Conservation (phyloP, 768 basidiomycete species). For the Xerocomellus intermedius region DNA sequence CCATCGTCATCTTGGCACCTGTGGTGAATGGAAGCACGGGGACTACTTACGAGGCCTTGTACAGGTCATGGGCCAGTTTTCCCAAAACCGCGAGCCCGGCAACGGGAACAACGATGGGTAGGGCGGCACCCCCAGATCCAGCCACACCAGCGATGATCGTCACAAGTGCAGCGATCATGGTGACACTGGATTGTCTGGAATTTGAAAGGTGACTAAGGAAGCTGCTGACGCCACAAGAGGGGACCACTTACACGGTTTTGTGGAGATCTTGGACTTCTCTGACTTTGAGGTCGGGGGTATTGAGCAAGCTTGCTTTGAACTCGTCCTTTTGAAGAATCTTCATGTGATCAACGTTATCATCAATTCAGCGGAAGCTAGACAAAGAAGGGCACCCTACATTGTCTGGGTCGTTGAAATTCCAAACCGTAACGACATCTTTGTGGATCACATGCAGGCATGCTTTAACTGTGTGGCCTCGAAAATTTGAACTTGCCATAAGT, state of each 20-base stretch:
- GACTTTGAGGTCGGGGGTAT: neutral
- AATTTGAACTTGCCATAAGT: neutral
- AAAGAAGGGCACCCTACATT: neutral
- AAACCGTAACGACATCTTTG: neutral
- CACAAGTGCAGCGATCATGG: neutral
- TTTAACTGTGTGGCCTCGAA: neutral
- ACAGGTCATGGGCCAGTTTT: neutral
- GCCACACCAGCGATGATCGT: neutral
- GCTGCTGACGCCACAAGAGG: neutral
- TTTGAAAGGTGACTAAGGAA: neutral
- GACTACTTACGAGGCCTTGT: conserved; percentile 1
- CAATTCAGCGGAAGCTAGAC: neutral
- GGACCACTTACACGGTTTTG: neutral
- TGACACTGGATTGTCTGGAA: neutral
- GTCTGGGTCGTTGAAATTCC: conserved; percentile 6
- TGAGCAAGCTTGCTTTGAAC: neutral
- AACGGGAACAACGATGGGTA: conserved; percentile 3
- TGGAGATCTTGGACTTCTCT: neutral
- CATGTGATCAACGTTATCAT: neutral
- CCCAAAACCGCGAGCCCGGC: neutral
- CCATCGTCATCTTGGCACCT: no score
- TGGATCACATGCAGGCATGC: conserved; percentile 1
- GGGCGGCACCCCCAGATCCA: neutral
- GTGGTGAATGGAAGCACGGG: neutral
- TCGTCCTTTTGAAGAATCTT: neutral